phyloP scores from a whole-genome alignment of 495 filamentous ascomycete species.

The Penicillium dipodomyicola region DNA sequence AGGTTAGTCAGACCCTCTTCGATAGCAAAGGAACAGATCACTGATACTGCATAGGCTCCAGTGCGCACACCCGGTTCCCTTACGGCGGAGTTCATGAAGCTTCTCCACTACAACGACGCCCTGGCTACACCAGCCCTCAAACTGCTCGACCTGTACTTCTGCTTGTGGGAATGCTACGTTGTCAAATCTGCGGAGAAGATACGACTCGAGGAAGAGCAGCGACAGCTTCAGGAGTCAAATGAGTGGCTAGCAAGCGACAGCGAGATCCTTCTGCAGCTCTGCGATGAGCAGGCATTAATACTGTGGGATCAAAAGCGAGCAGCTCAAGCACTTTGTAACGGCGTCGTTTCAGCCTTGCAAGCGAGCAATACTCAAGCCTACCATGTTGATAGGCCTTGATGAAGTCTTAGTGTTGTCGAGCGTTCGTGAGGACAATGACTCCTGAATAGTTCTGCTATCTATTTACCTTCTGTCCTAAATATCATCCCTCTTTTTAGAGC shows the following conservation, averaged over 20 bases:
- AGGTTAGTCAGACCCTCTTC: slow-evolving; percentile 1
- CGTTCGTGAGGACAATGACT: neutral
- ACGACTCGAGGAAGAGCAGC: no score
- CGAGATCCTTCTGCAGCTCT: slow-evolving; percentile 5
- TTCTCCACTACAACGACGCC: slow-evolving; percentile 1
- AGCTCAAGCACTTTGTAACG: slow-evolving; percentile 2
- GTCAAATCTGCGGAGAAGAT: no score
- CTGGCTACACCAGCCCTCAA: slow-evolving; percentile 1
- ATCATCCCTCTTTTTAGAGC: neutral
- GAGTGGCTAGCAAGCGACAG: slow-evolving; percentile 11
- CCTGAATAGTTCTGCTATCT: neutral
- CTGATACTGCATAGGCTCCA: slow-evolving; percentile 2
- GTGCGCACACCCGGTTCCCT: neutral
- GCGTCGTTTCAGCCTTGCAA: slow-evolving; percentile 6
- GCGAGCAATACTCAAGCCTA: slow-evolving; percentile 2
- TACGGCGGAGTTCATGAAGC: slow-evolving; percentile 1
- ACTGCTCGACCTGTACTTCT: slow-evolving; percentile 7
- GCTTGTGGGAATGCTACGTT: neutral
- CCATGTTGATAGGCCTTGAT: slow-evolving; percentile 1
- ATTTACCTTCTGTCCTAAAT: neutral
- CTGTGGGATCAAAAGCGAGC: slow-evolving; percentile 4
- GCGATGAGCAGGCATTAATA: slow-evolving; percentile 2
- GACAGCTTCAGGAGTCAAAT: slow-evolving; percentile 2
- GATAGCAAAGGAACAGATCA: slow-evolving; percentile 1
- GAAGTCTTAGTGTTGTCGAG: neutral